Base-by-base conservation (phyloP, 129 eudicot genomes). In the Scalesia atractyloides region DNA sequence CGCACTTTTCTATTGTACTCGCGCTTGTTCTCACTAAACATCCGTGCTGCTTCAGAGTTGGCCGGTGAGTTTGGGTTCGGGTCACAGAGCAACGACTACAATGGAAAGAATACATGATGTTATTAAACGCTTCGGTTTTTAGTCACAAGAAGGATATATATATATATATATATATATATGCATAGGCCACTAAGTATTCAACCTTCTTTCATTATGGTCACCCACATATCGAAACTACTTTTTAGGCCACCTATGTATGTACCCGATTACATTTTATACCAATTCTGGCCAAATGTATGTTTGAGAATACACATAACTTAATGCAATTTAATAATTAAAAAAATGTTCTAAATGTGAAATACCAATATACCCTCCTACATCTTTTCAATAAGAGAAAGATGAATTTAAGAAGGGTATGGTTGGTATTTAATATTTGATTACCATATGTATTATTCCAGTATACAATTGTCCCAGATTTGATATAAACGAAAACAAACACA, bases 31-130 rank as follows among this genome's bases (percentile, higher is more conserved):
- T 89, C 91, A 72, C 89, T 89, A 75, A 84, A 89, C 87, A 89
- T 14, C 24, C 91, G 81, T 16, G 96, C 96, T 48, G 96, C 96
- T 84, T 86, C 96, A 34, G 96, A 89, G 74, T 89, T 89, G 57
- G 96, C 96, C 2, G 91, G 96, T 53, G 96, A 89, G 70, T 86
- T 89, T 9, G 96, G 96, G 81, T 89, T 89, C 18, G 91, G 96
- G 43, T 89, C 96, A 17, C 91, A 89, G 44, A 89, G 84, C 80
- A 89, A 56, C 41, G 96, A 89, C 96, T 89, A 72, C 78, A 84
- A 63, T 5, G 13, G 1, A 66, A 65, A 72, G 34, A 7, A 48
- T 9, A 61, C 47, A 62, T 47, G 48, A 60, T 30, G 48, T 30
- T 30, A 60, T 9, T 20, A 68, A 17, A 14, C 8, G 3, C 46